A percentile compares a stretch with the other conserved stretches of the same genome.
phyloP scores from a whole-genome alignment of 1,284 basidiomycete species.

The Rhodotorula sp. region DNA sequence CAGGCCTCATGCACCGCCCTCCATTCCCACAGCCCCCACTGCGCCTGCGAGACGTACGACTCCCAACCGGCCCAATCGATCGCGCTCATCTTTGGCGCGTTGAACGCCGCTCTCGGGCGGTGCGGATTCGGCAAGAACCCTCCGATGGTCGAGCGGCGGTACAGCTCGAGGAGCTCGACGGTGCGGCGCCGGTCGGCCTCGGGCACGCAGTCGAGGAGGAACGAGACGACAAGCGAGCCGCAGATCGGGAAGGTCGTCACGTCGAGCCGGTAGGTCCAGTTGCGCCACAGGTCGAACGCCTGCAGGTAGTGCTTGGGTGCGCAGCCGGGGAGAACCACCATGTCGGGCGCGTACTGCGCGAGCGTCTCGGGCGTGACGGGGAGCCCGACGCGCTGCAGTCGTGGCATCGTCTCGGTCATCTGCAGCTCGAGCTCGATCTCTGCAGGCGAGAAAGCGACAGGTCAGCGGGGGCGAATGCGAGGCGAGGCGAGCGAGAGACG shows the following conservation, averaged over 20 bases:
- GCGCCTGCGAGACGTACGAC: conserved; percentile 2
- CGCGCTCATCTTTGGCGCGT: not conserved
- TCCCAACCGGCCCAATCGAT: not conserved
- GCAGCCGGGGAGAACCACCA: not conserved
- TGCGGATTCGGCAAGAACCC: not conserved
- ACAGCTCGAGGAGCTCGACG: conserved; percentile 19
- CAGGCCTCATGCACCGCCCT: not conserved
- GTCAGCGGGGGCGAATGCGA: not conserved
- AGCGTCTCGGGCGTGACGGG: not conserved
- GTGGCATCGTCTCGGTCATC: not conserved
- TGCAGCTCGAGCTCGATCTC: conserved; percentile 4
- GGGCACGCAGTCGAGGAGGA: conserved; percentile 7
- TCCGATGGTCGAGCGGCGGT: not conserved
- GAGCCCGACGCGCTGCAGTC: not conserved
- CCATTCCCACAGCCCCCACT: conserved; percentile 1
- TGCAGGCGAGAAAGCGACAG: not conserved
- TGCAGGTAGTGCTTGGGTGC: not conserved
- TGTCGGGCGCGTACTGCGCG: not conserved
- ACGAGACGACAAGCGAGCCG: conserved; percentile 4
- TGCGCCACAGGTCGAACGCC: conserved; percentile 3
- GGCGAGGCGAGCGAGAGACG: not conserved
- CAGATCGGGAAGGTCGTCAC: conserved; percentile 18
- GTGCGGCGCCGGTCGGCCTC: not conserved
- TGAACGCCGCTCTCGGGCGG: not conserved
- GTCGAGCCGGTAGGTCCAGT: not conserved